These are phyloP conservation scores for Rhizopogon vesiculosus DNA, from an alignment of 768 basidiomycete genomes.

Conservation along the genomic window DNA sequence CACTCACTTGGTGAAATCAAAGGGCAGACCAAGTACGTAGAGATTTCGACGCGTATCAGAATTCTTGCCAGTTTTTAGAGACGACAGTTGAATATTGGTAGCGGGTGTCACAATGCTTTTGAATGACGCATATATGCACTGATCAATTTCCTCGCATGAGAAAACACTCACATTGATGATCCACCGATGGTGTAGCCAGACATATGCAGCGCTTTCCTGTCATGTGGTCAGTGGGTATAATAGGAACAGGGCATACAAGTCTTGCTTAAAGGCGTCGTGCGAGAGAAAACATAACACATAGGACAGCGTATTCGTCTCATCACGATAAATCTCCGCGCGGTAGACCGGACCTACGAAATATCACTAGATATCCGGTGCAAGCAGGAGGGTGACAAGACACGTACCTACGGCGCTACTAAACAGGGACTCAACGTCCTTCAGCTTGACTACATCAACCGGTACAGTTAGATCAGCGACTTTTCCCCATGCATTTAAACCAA, in stretches of 20 bases:
- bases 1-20: conserved; percentile 70
- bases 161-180: conserved; percentile 45
- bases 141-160: neutral
- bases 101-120: conserved; percentile 34
- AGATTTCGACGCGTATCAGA: conserved; percentile 64
- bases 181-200: conserved; percentile 56
- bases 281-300: conserved; percentile 52
- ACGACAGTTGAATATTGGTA: neutral
- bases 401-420: conserved; percentile 57
- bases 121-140: conserved; percentile 16
- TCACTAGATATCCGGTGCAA: neutral
- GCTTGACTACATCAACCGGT: conserved; percentile 21
- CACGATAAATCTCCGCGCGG: conserved; percentile 37
- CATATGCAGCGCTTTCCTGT: conserved; percentile 65
- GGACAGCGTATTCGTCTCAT: conserved; percentile 19
- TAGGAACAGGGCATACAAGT: conserved; percentile 4
- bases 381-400: conserved; percentile 4
- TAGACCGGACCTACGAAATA: conserved; percentile 44
- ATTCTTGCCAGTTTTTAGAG: conserved; percentile 17
- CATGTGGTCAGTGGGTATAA: conserved; percentile 1
- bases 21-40: conserved; percentile 81
- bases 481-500: conserved; percentile 12
- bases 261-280: conserved; percentile 51
- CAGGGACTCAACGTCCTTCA: conserved; percentile 47
- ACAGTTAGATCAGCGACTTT: neutral